Evolutionary conservation across 2,329 filamentous ascomycete genomes (phyloP).

Genomic region (Raffaelea deltoideospora): DNA sequence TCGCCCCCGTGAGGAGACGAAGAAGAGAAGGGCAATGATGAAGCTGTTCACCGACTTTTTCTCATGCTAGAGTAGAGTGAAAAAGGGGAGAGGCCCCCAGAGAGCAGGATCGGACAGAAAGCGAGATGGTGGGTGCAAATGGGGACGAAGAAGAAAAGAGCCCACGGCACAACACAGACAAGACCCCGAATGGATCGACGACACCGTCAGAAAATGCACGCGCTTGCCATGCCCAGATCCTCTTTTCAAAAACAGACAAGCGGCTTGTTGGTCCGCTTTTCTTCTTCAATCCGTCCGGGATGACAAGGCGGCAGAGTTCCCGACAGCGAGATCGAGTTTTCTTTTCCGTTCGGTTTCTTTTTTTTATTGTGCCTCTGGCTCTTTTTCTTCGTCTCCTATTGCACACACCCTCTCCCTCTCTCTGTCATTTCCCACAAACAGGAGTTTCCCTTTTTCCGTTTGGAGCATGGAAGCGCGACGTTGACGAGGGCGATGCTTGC

Average conservation of each 20-base stretch:
- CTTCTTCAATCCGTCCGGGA: too few species aligned
- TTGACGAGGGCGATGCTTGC: slow-evolving; percentile 11
- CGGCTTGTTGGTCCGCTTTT: too few species aligned
- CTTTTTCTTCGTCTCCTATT: too few species aligned
- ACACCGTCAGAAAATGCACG: too few species aligned
- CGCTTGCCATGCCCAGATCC: too few species aligned
- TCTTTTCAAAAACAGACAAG: too few species aligned
- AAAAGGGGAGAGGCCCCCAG: neutral
- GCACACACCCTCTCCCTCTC: too few species aligned
- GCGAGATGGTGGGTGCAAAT: neutral
- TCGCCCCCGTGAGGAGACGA: neutral
- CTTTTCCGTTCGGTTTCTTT: neutral
- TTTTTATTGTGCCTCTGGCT: neutral
- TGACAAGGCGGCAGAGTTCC: too few species aligned
- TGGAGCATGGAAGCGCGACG: slow-evolving; percentile 12
- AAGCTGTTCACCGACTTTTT: slow-evolving; percentile 14
- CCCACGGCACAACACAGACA: too few species aligned
- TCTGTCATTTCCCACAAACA: too few species aligned
- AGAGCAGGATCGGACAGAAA: neutral
- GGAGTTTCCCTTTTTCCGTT: slow-evolving; percentile 12
- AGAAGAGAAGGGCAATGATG: slow-evolving; percentile 3
- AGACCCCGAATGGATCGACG: neutral
- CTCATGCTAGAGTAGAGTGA: slow-evolving; percentile 8
- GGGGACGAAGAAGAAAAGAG: neutral
- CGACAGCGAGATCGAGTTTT: too few species aligned